Percentiles rank a stretch among this genome's conserved stretches.
These are phyloP conservation scores for Globisporangium middletonii DNA, from an alignment of 352 stramenopile genomes.

Conservation along the genomic window DNA sequence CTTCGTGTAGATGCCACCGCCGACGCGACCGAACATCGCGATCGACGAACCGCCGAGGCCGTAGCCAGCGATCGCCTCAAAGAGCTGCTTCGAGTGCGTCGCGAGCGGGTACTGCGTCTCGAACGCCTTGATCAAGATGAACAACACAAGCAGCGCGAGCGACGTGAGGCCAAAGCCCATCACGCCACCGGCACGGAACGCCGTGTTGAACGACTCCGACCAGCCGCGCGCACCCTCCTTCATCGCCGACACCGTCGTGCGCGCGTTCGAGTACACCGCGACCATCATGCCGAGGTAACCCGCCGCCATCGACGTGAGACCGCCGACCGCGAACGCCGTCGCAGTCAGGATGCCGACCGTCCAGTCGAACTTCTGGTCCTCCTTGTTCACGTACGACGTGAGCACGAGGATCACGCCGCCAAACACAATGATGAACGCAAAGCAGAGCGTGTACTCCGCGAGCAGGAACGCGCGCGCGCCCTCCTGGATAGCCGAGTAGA, in stretches of 20 bases:
- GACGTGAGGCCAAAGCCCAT: conserved; percentile 98
- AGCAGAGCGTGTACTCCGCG: conserved; percentile 98
- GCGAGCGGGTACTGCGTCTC: conserved; percentile 86
- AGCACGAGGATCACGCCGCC: conserved; percentile 87
- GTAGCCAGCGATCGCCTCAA: conserved; percentile 97
- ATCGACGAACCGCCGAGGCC: conserved; percentile 97
- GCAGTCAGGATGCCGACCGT: conserved; percentile 92
- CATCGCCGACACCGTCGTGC: conserved; percentile 97
- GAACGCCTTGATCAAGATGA: conserved; percentile 94
- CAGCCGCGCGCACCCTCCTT: conserved; percentile 90
- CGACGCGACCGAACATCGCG: conserved; percentile 99
- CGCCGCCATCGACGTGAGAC: conserved; percentile 95
- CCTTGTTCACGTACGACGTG: conserved; percentile 88
- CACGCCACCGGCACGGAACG: conserved; percentile 96
- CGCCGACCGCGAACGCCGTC: conserved; percentile 96
- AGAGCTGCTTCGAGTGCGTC: conserved; percentile 86
- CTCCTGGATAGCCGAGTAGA: conserved; percentile 96
- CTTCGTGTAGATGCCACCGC: conserved; percentile 99
- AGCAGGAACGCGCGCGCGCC: conserved; percentile 97
- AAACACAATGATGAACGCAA: conserved; percentile 94
- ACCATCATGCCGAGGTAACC: conserved; percentile 99
- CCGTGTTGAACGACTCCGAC: conserved; percentile 97
- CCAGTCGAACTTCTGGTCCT: conserved; percentile 81
- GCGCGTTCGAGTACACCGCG: conserved; percentile 98
- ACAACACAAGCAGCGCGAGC: conserved; percentile 96